Base-by-base conservation (phyloP, 2,329 filamentous ascomycete species). In the Xylariaceae sp. region DNA sequence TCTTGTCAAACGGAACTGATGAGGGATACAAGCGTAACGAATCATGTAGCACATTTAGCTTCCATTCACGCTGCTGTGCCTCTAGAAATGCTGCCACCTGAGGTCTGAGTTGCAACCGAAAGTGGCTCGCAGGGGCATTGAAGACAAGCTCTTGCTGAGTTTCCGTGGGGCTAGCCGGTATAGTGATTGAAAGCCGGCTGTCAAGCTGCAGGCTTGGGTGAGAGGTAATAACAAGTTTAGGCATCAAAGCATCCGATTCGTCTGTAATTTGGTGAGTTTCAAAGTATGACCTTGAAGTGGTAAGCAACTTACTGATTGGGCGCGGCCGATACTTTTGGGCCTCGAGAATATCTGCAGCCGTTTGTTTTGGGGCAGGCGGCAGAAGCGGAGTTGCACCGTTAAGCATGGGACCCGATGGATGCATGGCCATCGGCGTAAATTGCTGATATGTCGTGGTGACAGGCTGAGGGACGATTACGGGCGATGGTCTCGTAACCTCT, bases 41-140 rank as follows among this genome's bases (percentile, higher is more conserved):
- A 67, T 93, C 90, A 46, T 89, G 80, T 1, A 85, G 81, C 32
- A 92, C 88, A 69, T 91, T 92, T 37, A 95, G 75, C 68, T 88
- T 91, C 74, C 90, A 91, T 48, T 90, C 85, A 29, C 90, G 86
- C 50, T 84, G 71, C 54, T 79, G 72, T 42, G 78, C 81, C 56
- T 87, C 83, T 3, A 90, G 74, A 32, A 81, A 80, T 7, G 85
- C 75, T 0, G 86, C 83, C 18, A 96, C 78, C 10, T 81, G 82
- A 3, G 89, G 87, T 20, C 84, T 79, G 54, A 96, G 81, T 58
- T 92, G 88, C 18, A 96, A 76, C 56, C 88, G 87, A 63, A 84
- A 86, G 65, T 92, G 85, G 45, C 80, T 82, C 1, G 81, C 73
- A 1, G 89, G 86, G 9, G 95, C 76, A 55, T 86, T 88, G 52